Evolutionary conservation across 371 early-diverging fungal genomes (phyloP), one percentile per base, ranked within the genome.

Genomic region (Batkoa obscura): DNA sequence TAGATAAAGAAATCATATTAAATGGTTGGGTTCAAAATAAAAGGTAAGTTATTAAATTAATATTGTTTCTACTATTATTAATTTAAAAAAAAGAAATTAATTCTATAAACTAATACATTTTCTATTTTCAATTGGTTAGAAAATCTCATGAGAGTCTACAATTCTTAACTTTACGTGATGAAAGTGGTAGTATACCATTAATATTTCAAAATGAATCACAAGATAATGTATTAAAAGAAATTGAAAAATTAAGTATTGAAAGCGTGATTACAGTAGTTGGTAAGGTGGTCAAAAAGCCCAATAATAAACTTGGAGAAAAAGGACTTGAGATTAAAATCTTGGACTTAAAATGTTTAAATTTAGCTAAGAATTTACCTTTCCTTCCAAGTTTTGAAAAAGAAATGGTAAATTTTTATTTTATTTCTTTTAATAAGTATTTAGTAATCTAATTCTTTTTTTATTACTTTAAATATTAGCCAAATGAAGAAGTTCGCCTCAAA

Each of bases 401-500:
- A n/a, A 52, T 34, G 5, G 13, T 39, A 32, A 38, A 32, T 47
- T 47, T 13, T 36, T 55, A 31, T 34, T n/a, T 35, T 23, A 79
- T 34, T 30, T 30, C 15, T 23, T 23, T 23, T 23, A 23, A 23
- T 23, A 23, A 23, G 23, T 23, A 23, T 23, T 23, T 23, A 23
- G 23, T 23, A 23, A 23, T 23, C 23, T 23, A 23, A 23, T 23
- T 23, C 23, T 23, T 23, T 23, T 23, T 23, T 23, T 23, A 23
- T 23, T 23, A 23, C 23, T 23, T 23, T 23, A 23, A 23, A 23
- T 23, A n/a, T 43, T 72, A 81, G 80, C 86, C 86, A 9, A 78
- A 75, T 60, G 90, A 93, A 63, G 90, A 88, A 56, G 66, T 77
- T 0, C 74, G 91, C 32, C 66, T 90, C 5, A 78, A 78, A 42